Base-by-base conservation (phyloP, 306 rosid genomes). In the Parietaria judaica region DNA sequence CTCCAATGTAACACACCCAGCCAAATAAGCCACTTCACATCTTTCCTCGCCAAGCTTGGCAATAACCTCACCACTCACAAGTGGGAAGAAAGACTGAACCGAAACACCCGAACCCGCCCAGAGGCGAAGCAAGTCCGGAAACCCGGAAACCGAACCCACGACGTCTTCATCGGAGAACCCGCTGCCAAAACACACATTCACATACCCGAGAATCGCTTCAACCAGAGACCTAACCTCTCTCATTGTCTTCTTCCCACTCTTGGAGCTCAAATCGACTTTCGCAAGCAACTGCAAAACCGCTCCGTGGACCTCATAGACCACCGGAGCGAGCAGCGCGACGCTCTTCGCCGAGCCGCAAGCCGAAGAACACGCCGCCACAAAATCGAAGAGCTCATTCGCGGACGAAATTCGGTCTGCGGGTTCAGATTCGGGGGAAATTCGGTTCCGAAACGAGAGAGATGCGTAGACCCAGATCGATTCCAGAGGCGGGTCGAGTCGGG, bases 391-490 rank as follows among this genome's bases (percentile, higher is more conserved):
- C 61, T 59, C 70, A 58, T 77, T 81, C 6, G 79, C 74, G 10
- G 71, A 79, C 53, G 69, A 51, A 38, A 87, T 36, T 58, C 76
- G 74, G 60, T 77, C 94, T 75, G 80, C 84, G 64, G 59, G 57
- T n/a, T 83, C 86, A 54, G 57, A 81, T 60, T 84, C 73, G 4
- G 72, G 70, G 23, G 6, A 11, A 36, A 64, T 39, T 11, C 34
- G 69, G 76, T 58, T 66, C 14, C 81, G 73, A 51, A 83, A 90
- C 8, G 44, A 69, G 14, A 75, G 58, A 41, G 84, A 90, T 44
- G 83, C 66, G 65, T 86, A 90, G 74, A 81, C 73, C 97, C 94
- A 79, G 45, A 77, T 83, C 37, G 76, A 84, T 69, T 90, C 94
- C 41, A 84, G 80, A 67, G 90, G 78, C 56, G 89, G 75, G 60